Evolutionary conservation across 371 early-diverging fungal species (phyloP).

Genomic region (Rhizopus stolonifer): DNA sequence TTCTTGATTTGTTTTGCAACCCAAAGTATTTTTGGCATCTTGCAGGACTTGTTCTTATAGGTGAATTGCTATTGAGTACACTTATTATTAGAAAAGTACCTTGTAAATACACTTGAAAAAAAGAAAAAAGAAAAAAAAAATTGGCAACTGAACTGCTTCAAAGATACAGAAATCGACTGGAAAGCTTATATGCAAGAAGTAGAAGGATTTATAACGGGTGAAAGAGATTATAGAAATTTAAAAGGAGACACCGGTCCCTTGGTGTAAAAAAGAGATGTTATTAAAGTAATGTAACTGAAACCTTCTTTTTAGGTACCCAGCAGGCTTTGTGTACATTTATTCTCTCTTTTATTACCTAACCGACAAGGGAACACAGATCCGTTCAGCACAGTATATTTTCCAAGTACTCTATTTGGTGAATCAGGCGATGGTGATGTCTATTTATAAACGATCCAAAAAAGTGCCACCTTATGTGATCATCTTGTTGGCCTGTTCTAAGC

Average conservation of each 20-base stretch:
- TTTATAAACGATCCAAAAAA: conserved; percentile 59
- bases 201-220: conserved; percentile 71
- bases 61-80: conserved; percentile 48
- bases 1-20: conserved; percentile 22
- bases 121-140: neutral
- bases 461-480: conserved; percentile 63
- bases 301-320: conserved; percentile 72
- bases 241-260: conserved; percentile 92
- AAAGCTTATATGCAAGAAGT: conserved; percentile 93
- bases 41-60: conserved; percentile 51
- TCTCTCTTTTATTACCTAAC: conserved; percentile 70
- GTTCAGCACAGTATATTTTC: conserved; percentile 80
- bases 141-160: no score
- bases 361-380: conserved; percentile 63
- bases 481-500: conserved; percentile 69
- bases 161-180: conserved; percentile 96
- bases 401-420: conserved; percentile 72
- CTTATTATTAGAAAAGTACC: conserved; percentile 55
- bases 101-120: conserved; percentile 30
- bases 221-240: conserved; percentile 77
- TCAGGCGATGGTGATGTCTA: conserved; percentile 57
- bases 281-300: neutral
- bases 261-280: conserved; percentile 57
- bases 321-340: conserved; percentile 90
- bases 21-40: conserved; percentile 70